Evolutionary conservation across 108 stramenopile genomes (phyloP).

Genomic region (Skeletonema tropicum): DNA sequence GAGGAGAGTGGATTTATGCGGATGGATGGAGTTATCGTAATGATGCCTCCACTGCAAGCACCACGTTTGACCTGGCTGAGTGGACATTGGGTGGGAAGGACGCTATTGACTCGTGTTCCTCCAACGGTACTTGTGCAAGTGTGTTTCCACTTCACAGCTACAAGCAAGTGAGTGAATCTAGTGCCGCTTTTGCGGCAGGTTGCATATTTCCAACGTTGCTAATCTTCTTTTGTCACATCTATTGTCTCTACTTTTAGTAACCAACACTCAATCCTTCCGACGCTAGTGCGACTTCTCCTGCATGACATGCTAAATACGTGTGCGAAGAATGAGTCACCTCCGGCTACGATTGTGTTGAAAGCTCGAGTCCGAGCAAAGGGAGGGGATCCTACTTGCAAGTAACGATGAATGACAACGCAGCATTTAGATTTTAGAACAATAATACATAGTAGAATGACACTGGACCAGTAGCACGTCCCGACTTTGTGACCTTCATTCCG

Average conservation of each 20-base stretch:
- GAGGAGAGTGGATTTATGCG: conserved; percentile 34
- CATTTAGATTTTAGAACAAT: too few species aligned
- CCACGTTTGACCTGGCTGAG: neutral
- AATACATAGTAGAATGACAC: too few species aligned
- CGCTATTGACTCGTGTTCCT: neutral
- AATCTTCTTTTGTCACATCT: too few species aligned
- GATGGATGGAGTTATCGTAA: conserved; percentile 16
- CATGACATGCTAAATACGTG: neutral
- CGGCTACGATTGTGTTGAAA: neutral
- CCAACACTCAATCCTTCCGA: too few species aligned
- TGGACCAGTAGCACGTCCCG: too few species aligned
- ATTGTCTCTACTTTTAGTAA: too few species aligned
- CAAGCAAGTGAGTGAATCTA: too few species aligned
- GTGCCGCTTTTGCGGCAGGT: too few species aligned
- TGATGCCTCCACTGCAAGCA: neutral
- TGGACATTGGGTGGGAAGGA: neutral
- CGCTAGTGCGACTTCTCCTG: too few species aligned
- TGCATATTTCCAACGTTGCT: too few species aligned
- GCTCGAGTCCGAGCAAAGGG: neutral
- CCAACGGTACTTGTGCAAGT: neutral
- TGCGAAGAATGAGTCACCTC: neutral
- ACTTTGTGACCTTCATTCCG: too few species aligned
- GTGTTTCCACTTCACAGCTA: neutral
- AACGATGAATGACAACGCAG: neutral
- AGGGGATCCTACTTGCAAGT: neutral